A percentile compares a stretch with the other conserved stretches of the same genome.
These are phyloP conservation scores for Colletotrichum echinochloae DNA, from an alignment of 2,329 filamentous ascomycete species.

Conservation along the genomic window DNA sequence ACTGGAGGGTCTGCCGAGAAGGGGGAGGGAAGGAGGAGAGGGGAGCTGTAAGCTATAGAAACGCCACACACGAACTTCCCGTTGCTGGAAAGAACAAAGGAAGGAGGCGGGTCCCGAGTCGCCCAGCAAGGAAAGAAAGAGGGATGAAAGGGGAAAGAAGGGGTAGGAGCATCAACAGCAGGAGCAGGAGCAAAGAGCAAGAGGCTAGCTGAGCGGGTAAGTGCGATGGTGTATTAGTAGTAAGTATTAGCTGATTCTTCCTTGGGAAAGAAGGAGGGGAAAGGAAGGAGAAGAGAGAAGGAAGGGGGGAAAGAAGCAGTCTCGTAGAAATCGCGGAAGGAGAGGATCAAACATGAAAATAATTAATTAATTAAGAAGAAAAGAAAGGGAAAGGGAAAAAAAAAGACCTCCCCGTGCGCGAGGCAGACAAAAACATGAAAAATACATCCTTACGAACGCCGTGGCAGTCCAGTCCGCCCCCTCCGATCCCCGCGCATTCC, in stretches of 20 bases:
- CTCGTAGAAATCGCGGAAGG: neutral
- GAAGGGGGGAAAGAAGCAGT: neutral
- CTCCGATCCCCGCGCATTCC: conserved; percentile 40
- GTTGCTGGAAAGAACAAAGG: conserved; percentile 18
- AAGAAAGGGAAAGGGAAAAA: neutral
- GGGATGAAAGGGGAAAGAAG: neutral
- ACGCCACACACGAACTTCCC: neutral
- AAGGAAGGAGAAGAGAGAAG: neutral
- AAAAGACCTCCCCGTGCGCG: neutral
- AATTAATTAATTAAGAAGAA: neutral
- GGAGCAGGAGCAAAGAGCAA: neutral
- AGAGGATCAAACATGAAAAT: neutral
- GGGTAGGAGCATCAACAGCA: neutral
- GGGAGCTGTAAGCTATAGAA: conserved; percentile 5
- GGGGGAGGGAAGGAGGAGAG: neutral
- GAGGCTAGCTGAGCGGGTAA: neutral
- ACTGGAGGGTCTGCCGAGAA: neutral
- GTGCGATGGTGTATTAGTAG: conserved; percentile 5
- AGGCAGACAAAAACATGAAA: conserved; percentile 8
- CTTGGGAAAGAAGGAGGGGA: neutral
- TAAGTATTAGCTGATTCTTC: neutral
- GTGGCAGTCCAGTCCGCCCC: neutral
- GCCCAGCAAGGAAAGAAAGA: conserved; percentile 6
- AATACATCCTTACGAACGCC: conserved; percentile 14
- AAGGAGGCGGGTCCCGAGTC: conserved; percentile 2